Evolutionary conservation across 2,329 filamentous ascomycete species (phyloP), one percentile per base, ranked within the genome.

Genomic region (Chaetomiaceae sp.): DNA sequence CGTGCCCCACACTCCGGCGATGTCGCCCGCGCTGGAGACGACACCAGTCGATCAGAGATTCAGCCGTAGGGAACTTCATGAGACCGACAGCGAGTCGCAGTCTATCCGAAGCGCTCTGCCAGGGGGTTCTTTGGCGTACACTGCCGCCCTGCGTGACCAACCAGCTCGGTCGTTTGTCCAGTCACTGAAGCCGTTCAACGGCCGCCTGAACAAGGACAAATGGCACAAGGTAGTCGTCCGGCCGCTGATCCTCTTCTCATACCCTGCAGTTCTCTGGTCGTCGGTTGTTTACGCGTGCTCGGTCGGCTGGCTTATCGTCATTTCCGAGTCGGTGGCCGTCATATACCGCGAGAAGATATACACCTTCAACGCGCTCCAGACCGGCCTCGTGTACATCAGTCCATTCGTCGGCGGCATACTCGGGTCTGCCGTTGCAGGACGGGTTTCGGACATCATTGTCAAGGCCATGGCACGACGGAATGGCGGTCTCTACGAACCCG

Each of bases 401-500:
- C 91, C 91, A 0, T 96, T 97, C 58, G 68, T 96, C 4, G 90
- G 89, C 12, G 89, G 88, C 7, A 76, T 97, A 4, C 73, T 96
- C 0, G 91, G 91, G n/a, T 95, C 90, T 0, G 89, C 84, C 0
- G 87, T 96, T 0, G 91, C 91, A 0, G 93, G 91, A 33, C 88
- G 85, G 60, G 75, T 95, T 11, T 93, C 86, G 3, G 93, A 97
- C 59, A 59, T 91, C 2, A 81, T 97, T 38, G 89, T 95, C 6
- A 81, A 81, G 42, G 83, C 72, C 48, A 88, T 97, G 84, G 77
- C 88, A 2, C 78, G 83, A 29, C 81, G 83, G 22, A 97, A 97
- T 56, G 88, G 87, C n/a, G 91, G 91, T 2, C 72, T 97, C 3
- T 97, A 96, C 63, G 91, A 97, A 64, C 91, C 91, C 1, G 91